phyloP scores from a whole-genome alignment of 306 rosid genomes.

The Cucumis hystrix region DNA sequence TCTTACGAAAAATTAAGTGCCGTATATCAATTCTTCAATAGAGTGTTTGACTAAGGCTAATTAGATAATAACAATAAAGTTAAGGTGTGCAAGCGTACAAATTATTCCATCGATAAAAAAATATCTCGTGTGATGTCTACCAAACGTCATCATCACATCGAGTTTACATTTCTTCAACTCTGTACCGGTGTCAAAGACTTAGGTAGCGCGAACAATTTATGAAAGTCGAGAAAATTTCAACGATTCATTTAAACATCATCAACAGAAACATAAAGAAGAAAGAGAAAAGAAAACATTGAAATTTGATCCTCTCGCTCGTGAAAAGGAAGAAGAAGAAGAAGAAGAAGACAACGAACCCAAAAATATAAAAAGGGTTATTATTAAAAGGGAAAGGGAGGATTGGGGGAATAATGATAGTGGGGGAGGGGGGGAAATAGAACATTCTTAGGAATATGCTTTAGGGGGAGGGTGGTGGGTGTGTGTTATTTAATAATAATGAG shows the following conservation, averaged over 20 bases:
- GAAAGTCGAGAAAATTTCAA: not conserved
- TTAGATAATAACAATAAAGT: not conserved
- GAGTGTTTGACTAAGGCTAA: not conserved
- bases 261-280: not conserved
- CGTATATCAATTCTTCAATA: not conserved
- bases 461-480: not conserved
- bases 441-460: constrained; percentile 61
- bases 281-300: not conserved
- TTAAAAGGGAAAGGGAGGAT: not conserved
- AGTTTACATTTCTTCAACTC: not conserved
- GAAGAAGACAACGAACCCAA: not conserved
- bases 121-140: not conserved
- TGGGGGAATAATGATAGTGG: not conserved
- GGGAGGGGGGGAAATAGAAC: constrained; percentile 7
- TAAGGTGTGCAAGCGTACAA: not conserved
- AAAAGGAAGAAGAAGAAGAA: not conserved
- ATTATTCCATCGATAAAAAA: not conserved
- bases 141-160: not conserved
- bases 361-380: not conserved
- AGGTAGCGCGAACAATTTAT: not conserved
- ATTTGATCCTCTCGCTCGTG: not conserved
- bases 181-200: not conserved
- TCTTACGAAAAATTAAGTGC: not conserved
- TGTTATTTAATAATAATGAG: constrained; percentile 1
- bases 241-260: not conserved